These are phyloP conservation scores for Candida ficus DNA, from an alignment of 805 yeast genomes.

Conservation along the genomic window DNA sequence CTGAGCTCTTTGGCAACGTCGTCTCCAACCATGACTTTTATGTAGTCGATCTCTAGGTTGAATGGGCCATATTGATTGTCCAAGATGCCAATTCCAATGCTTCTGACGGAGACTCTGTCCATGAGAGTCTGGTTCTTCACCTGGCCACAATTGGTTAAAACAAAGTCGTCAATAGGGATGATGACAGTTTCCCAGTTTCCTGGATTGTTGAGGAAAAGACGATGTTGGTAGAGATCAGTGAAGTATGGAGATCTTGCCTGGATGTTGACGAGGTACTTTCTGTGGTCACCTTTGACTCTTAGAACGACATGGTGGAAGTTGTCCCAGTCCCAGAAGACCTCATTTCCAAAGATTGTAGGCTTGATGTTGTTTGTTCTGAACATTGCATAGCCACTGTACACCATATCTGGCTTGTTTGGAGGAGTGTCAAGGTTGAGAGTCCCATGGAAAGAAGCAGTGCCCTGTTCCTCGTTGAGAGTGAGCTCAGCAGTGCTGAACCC, in stretches of 20 bases:
- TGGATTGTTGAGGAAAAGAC: slow-evolving; percentile 64
- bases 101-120: slow-evolving; percentile 59
- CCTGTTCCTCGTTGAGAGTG: slow-evolving; percentile 34
- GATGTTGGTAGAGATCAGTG: slow-evolving; percentile 78
- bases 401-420: slow-evolving; percentile 55
- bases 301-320: slow-evolving; percentile 56
- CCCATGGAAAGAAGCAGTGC: slow-evolving; percentile 65
- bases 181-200: slow-evolving; percentile 83
- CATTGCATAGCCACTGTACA: slow-evolving; percentile 73
- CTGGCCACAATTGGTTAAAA: slow-evolving; percentile 78
- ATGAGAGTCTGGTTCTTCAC: slow-evolving; percentile 52
- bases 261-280: slow-evolving; percentile 73
- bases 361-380: slow-evolving; percentile 71
- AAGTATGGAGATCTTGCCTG: slow-evolving; percentile 77
- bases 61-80: slow-evolving; percentile 78
- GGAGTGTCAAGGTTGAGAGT: slow-evolving; percentile 64
- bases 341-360: slow-evolving; percentile 37
- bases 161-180: slow-evolving; percentile 73
- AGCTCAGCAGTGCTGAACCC: slow-evolving; percentile 67
- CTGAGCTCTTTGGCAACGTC: slow-evolving; percentile 18
- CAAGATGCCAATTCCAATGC: slow-evolving; percentile 72
- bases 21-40: slow-evolving; percentile 60
- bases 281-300: slow-evolving; percentile 65
- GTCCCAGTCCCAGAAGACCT: slow-evolving; percentile 68
- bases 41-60: slow-evolving; percentile 62